Evolutionary conservation across 352 stramenopile species (phyloP), one percentile per base, ranked within the genome.

Genomic region (Elongisporangium prolatum): DNA sequence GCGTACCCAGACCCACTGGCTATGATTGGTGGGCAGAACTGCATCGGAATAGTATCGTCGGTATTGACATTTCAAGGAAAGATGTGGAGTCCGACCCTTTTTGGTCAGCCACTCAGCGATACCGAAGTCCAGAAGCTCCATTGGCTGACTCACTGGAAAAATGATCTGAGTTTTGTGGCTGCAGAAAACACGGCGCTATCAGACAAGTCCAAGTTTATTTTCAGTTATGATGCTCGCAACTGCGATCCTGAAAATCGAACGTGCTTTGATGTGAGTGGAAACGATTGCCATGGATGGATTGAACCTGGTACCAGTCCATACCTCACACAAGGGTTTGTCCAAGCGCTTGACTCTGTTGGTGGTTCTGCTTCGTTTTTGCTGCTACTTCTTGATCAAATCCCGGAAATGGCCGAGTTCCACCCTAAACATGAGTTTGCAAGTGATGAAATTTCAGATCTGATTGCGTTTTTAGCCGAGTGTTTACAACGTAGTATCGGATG

Each of bases 191-290:
- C 65, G 3, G 77, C 68, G 0, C 60, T 86, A 1, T 63, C 71
- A 2, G 82, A 92, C 61, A 92, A 93, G 54, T 91, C 84, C 48
- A 91, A 84, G 52, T 78, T 93, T 51, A 75, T 84, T 11, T 93
- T 92, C 69, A 76, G 77, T 57, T 93, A 89, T 61, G 86, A 95
- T 38, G 86, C 86, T 3, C 63, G 83, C 9, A 91, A 72, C 50
- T 93, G 82, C 28, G 73, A 90, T 34, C 58, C 72, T 1, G 66
- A 77, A 40, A 69, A 75, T 18, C 63, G 72, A 4, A 65, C 84
- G 22, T 91, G 81, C 56, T 80, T 80, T 59, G 86, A 95, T 61
- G 75, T 85, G 3, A 93, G 81, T 58, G 81, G 84, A 14, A 90
- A 89, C 48, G 72, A 91, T 16, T 88, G 75, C 34, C 69, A 93